Evolutionary conservation across 129 eudicot species (phyloP), one percentile per base, ranked within the genome.

Genomic region (Lonicera japonica): DNA sequence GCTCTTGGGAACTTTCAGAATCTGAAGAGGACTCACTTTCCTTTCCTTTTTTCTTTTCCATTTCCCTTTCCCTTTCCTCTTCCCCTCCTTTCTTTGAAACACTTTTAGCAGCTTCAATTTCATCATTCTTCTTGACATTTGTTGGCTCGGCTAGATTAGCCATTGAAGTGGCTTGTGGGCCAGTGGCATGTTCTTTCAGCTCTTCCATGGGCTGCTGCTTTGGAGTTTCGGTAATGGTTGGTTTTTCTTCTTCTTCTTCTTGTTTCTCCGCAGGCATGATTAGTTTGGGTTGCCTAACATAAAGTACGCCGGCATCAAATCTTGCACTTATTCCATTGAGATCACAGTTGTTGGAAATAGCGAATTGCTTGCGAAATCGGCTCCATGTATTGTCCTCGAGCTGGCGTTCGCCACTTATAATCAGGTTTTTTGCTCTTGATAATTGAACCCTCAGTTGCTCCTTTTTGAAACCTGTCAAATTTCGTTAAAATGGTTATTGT

Each of bases 381-480:
- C 72, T 79, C 88, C 81, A 78, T 62, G 73, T 79, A 73, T 74
- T 72, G 1, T 65, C 60, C 12, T 68, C 79, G 1, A 72, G 48
- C n/a, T 68, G 81, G 65, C 86, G 69, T 57, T 65, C 64, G 16
- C 96, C 96, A 53, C 80, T 81, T 60, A 88, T 71, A 75, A 62
- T 84, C 73, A 88, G 62, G 43, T 63, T 41, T 14, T 80, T 66
- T 54, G 84, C 14, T 62, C 56, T 48, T 0, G 70, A 21, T 2
- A 88, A 65, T 36, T 84, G 89, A 52, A 81, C 96, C 72, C 78
- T 74, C 53, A 88, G 39, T 51, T 84, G 88, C 45, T 88, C 89
- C 76, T 81, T 84, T 13, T 71, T 72, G 62, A 78, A 88, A 23
- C 82, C 96, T 88, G 82, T 21, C 63, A 18, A 66, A 39, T 8